Percentiles rank a stretch among this genome's conserved stretches.
phyloP scores from a whole-genome alignment of 129 eudicot species.

The Pseudognaphalium luteoalbum region DNA sequence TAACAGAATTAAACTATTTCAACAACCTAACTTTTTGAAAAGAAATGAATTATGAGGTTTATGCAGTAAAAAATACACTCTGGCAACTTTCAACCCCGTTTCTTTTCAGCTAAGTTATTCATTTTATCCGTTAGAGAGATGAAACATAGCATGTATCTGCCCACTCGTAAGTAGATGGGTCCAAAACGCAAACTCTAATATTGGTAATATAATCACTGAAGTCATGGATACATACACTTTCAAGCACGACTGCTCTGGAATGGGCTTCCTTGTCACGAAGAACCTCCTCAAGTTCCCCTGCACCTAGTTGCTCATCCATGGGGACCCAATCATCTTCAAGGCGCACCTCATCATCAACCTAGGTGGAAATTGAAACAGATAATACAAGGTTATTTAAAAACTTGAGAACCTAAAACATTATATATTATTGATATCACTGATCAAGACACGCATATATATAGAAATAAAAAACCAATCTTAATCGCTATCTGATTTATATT shows the following conservation, averaged over 20 bases:
- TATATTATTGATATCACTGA: not conserved
- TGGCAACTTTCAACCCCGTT: not conserved
- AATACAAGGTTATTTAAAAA: constrained; percentile 2
- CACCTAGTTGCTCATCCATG: constrained; percentile 75
- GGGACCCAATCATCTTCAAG: constrained; percentile 99
- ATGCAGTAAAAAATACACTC: not conserved
- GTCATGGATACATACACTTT: constrained; percentile 58
- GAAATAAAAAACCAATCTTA: not conserved
- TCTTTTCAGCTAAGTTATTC: not conserved
- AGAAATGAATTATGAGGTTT: too few species aligned
- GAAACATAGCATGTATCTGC: not conserved
- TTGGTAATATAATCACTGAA: not conserved
- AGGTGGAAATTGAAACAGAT: constrained; percentile 8
- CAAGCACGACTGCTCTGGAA: constrained; percentile 98
- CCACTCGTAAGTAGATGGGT: not conserved
- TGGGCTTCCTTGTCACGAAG: constrained; percentile 88
- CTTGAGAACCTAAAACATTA: not conserved
- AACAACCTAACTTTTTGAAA: not conserved
- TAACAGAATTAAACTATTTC: not conserved
- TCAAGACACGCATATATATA: not conserved
- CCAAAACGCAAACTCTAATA: not conserved
- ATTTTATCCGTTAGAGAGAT: constrained; percentile 1
- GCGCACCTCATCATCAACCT: constrained; percentile 96
- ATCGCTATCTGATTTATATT: not conserved
- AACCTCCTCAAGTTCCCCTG: constrained; percentile 75